Evolutionary conservation across 176 grass and related monocot genomes (phyloP), one percentile per base, ranked within the genome.

Genomic region (Otatea glauca): DNA sequence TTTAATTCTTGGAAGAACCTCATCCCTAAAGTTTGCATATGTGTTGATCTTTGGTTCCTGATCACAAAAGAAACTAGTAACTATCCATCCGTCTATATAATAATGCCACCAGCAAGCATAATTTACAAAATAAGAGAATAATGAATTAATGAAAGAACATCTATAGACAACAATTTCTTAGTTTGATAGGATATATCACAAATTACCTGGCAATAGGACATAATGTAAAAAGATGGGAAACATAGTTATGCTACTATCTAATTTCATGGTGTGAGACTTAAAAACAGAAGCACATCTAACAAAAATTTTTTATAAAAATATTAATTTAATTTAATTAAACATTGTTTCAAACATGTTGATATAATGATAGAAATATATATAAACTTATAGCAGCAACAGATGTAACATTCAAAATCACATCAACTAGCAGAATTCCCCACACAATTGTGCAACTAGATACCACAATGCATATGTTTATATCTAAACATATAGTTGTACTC

Each of bases 41-140:
- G 93, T 96, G 72, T 99, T 96, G 51, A 99, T 91, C 84, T 94
- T 99, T 0, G 91, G 86, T 83, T 99, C 96, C 96, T 99, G 71
- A 65, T 85, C 0, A 32, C n/a, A 32, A 27, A 63, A 63, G 60
- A 85, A 72, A 55, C 61, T 60, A 29, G 50, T 12, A 75, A 68
- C 47, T 75, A 68, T 81, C 24, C 18, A 83, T 78, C n/a, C 63
- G 72, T 61, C 9, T 51, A 75, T 54, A 60, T 48, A 77, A 82
- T 27, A 83, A 55, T 20, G 62, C 32, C 34, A 1, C 23, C 16
- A 65, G 21, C 18, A 42, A 45, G 24, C 37, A 60, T 17, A 81
- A 11, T 83, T 61, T 61, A 58, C 9, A 81, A 13, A 8, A 9
- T 5, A 77, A 67, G 25, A 81, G 2, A 51, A 45, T 65, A 53